Evolutionary conservation across 2,329 filamentous ascomycete genomes (phyloP).

Genomic region (Beauveria medogensis): DNA sequence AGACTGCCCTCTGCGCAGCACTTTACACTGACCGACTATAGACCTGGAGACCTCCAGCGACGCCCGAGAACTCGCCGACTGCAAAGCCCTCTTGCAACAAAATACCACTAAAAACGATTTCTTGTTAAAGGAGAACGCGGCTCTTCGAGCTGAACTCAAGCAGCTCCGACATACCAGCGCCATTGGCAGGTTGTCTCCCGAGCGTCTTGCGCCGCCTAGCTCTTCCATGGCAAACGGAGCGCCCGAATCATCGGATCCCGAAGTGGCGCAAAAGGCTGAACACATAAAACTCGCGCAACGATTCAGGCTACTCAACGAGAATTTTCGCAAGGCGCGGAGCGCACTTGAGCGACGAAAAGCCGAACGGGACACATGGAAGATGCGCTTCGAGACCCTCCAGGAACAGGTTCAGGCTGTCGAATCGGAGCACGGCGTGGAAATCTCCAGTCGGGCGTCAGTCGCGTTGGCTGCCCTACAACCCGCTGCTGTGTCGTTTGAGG

Average conservation of each 20-base stretch:
- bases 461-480: background rate
- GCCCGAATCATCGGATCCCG: conserved; percentile 8
- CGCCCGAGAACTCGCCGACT: background rate
- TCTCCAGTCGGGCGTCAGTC: conserved; percentile 14
- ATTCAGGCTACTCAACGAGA: conserved; percentile 32
- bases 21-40: background rate
- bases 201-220: background rate
- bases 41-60: background rate
- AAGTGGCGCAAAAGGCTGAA: conserved; percentile 22
- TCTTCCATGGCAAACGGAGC: conserved; percentile 4
- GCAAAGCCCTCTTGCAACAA: conserved; percentile 1
- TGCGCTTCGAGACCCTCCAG: conserved; percentile 35
- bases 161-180: conserved; percentile 8
- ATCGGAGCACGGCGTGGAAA: conserved; percentile 25
- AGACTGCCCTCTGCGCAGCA: background rate
- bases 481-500: background rate
- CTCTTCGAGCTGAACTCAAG: conserved; percentile 30
- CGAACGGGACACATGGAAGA: conserved; percentile 37
- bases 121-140: conserved; percentile 35
- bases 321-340: conserved; percentile 33
- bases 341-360: conserved; percentile 32
- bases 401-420: conserved; percentile 36
- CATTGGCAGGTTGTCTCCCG: background rate
- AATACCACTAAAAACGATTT: conserved; percentile 21
- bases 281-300: conserved; percentile 31